Conservation (phyloP, 805 yeast species). For the Wickerhamomyces rabaulensis region DNA sequence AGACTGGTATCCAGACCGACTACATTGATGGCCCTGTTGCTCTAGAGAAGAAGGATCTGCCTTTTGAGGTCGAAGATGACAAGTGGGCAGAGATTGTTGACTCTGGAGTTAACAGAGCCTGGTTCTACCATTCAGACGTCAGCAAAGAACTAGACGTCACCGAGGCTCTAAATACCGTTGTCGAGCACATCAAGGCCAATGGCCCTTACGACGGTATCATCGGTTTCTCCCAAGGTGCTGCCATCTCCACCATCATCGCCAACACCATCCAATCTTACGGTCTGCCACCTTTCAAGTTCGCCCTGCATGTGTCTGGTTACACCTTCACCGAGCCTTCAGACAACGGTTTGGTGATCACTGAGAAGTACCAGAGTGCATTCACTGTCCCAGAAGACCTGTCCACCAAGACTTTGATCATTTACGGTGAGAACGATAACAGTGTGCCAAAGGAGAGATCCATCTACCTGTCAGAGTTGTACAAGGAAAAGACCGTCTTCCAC, state of each 20-base stretch:
- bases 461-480: conserved; percentile 51
- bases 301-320: conserved; percentile 70
- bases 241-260: conserved; percentile 67
- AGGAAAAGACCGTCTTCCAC: conserved; percentile 41
- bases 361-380: conserved; percentile 28
- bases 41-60: conserved; percentile 65
- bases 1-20: conserved; percentile 60
- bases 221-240: conserved; percentile 96
- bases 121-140: conserved; percentile 64
- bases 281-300: conserved; percentile 51
- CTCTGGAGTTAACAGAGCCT: conserved; percentile 48
- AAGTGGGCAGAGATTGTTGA: conserved; percentile 44
- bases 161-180: conserved; percentile 43
- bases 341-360: conserved; percentile 31
- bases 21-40: conserved; percentile 77
- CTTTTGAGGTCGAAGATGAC: conserved; percentile 56
- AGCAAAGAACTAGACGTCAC: conserved; percentile 45
- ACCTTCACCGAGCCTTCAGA: conserved; percentile 36
- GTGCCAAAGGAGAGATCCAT: conserved; percentile 70
- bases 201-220: conserved; percentile 86
- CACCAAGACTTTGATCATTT: conserved; percentile 60
- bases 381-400: conserved; percentile 24
- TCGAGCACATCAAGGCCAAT: conserved; percentile 48
- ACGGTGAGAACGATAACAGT: conserved; percentile 84
- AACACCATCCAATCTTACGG: conserved; percentile 45